Evolutionary conservation across 1,284 basidiomycete species (phyloP).

Genomic region (Ustilago vetiveriae): DNA sequence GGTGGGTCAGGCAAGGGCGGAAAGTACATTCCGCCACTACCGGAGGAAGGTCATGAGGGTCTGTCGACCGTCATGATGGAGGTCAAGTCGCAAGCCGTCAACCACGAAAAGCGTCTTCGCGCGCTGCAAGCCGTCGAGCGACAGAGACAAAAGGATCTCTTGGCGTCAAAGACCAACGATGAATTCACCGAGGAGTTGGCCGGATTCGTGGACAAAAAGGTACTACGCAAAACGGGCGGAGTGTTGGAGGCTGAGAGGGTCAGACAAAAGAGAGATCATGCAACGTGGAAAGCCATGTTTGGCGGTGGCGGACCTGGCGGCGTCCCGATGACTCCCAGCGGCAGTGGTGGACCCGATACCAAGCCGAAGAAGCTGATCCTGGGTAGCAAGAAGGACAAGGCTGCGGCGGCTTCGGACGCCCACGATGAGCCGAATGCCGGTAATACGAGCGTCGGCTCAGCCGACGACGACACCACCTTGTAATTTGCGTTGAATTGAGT

Average conservation of each 20-base stretch:
- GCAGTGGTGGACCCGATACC: conserved; percentile 12
- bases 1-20: conserved; percentile 41
- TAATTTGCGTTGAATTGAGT: not conserved
- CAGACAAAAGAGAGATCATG: conserved; percentile 60
- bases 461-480: conserved; percentile 14
- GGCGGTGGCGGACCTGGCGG: conserved; percentile 50
- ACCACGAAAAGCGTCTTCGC: conserved; percentile 65
- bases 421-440: not conserved
- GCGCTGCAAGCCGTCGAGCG: conserved; percentile 63
- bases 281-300: conserved; percentile 63
- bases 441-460: conserved; percentile 4
- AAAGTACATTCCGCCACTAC: conserved; percentile 61
- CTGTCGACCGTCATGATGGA: conserved; percentile 66
- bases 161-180: conserved; percentile 52
- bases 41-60: conserved; percentile 64
- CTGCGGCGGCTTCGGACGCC: not conserved
- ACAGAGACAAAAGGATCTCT: conserved; percentile 57
- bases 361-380: conserved; percentile 51
- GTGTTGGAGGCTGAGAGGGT: conserved; percentile 61
- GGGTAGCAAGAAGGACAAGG: conserved; percentile 26
- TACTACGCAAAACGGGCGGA: conserved; percentile 63
- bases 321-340: conserved; percentile 23
- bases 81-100: conserved; percentile 62
- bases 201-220: conserved; percentile 64
- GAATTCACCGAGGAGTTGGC: conserved; percentile 65